Evolutionary conservation across 164 flowering plant species (phyloP).

Genomic region (Annona cherimola): DNA sequence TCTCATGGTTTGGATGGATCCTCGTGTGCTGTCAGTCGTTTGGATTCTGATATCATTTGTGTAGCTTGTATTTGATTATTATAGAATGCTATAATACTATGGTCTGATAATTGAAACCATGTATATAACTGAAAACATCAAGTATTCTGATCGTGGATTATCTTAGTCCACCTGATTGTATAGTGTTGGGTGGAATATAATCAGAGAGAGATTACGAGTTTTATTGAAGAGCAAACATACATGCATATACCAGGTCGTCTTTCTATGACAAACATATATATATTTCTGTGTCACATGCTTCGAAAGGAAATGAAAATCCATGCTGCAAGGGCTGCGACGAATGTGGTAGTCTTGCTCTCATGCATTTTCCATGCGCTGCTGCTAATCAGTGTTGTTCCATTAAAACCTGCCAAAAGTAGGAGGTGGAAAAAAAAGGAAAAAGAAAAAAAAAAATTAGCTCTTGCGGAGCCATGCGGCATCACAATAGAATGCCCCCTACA

Average conservation of each 20-base stretch:
- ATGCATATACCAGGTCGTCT: too few species aligned
- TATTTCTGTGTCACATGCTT: neutral
- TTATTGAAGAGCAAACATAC: neutral
- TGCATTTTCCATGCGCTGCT: slow-evolving; percentile 4
- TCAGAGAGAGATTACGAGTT: neutral
- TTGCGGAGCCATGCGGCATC: neutral
- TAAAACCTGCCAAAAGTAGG: slow-evolving; percentile 8
- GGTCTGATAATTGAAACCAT: neutral
- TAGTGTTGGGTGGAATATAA: neutral
- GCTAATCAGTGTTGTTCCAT: neutral
- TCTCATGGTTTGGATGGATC: neutral
- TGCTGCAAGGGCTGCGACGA: slow-evolving; percentile 6
- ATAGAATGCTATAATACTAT: neutral
- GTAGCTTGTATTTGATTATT: neutral
- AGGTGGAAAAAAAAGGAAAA: neutral
- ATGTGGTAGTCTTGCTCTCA: slow-evolving; percentile 1
- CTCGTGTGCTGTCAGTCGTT: neutral
- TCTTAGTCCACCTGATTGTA: neutral
- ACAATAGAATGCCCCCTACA: neutral
- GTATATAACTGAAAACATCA: neutral
- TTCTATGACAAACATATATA: neutral
- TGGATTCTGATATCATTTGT: neutral
- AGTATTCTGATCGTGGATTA: neutral
- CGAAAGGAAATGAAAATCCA: neutral
- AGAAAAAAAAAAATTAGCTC: neutral